phyloP scores from a whole-genome alignment of 192 early-diverging fungal species.

The Podila minutissima region DNA sequence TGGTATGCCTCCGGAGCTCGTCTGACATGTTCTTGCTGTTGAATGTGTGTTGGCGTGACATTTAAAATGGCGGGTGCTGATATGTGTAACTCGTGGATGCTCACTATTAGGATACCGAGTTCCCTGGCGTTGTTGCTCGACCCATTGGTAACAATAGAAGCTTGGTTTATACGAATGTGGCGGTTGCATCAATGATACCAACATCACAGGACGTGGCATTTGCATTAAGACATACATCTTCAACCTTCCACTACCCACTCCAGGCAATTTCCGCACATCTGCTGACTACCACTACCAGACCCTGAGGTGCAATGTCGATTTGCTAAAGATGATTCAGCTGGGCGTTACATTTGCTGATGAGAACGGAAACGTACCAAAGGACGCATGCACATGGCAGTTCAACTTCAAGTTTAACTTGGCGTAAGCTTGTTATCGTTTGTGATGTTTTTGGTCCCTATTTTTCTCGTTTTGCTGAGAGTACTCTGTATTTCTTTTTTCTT shows the following conservation, averaged over 20 bases:
- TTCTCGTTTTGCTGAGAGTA: no score
- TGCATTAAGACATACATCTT: background rate
- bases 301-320: constrained; percentile 96
- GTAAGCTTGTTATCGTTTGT: constrained; percentile 53
- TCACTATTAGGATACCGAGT: constrained; percentile 89
- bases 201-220: background rate
- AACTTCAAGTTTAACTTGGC: constrained; percentile 97
- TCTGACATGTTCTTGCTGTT: background rate
- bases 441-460: no score
- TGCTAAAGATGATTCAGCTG: constrained; percentile 97
- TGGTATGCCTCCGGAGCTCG: constrained; percentile 66
- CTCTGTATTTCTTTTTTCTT: no score
- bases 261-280: constrained; percentile 88
- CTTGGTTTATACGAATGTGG: background rate
- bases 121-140: constrained; percentile 97
- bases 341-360: constrained; percentile 95
- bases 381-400: constrained; percentile 97
- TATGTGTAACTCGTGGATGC: background rate
- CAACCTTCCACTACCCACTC: background rate
- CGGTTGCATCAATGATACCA: no score
- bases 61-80: background rate
- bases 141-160: constrained; percentile 75
- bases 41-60: background rate
- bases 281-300: constrained; percentile 99
- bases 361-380: constrained; percentile 84